Evolutionary conservation across 257 asterid genomes (phyloP), one percentile per base, ranked within the genome.

Genomic region (Linaria vulgaris): DNA sequence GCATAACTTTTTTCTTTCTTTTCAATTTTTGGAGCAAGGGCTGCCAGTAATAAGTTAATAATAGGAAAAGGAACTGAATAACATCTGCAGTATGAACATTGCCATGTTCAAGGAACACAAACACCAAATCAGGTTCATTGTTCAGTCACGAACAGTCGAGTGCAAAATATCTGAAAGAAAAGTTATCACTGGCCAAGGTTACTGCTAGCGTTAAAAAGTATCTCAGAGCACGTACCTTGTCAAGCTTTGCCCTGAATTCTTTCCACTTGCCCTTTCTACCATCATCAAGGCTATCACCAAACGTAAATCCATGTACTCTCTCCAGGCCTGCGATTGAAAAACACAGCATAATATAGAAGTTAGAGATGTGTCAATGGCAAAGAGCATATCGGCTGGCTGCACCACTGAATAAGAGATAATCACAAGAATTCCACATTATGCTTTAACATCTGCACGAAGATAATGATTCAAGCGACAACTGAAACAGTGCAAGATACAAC

Each of bases 221-320:
- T 48, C 59, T 38, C 45, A 21, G 47, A 53, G n/a, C 37, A 7
- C 31, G 59, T 52, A 90, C 99, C 97, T 90, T 80, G 68, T 72
- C 80, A 48, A 94, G 83, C 50, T 73, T 87, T 67, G 82, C 66
- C 17, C 82, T 72, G 64, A 94, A 94, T 62, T 85, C 95, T 68
- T 58, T 71, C 99, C 99, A 94, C 82, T 81, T 94, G 83, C 52
- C 70, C 79, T 51, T 84, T 61, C 64, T 77, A 56, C 64, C 21
- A 34, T 82, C 91, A 13, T 84, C 96, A 55, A 90, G 86, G 70
- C 97, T 90, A 72, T 94, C 99, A 2, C 99, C 97, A 52, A 87
- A 90, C 53, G 88, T 83, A 66, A 87, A 89, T 30, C 96, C 99
- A 66, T 87, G 94, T 22, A 89, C 84, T 69, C 90, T 76, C 80